A percentile compares a stretch with the other conserved stretches of the same genome.
Evolutionary conservation across 768 basidiomycete genomes (phyloP).

Genomic region (Collybiopsis confluens): DNA sequence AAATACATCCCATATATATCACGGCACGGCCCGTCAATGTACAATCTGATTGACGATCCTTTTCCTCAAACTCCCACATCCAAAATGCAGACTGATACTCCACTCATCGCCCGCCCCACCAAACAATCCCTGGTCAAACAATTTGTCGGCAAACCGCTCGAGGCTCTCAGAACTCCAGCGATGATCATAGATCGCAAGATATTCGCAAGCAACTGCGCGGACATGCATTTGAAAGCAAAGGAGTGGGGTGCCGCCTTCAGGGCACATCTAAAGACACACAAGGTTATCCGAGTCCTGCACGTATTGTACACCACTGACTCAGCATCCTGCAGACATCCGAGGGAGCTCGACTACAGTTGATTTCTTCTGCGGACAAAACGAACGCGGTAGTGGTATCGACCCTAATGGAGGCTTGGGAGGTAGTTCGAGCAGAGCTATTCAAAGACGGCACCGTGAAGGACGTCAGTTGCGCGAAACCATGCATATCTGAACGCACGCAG

Average conservation of each 20-base stretch:
- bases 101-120: conserved; percentile 35
- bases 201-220: conserved; percentile 70
- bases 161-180: conserved; percentile 68
- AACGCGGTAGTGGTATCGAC: conserved; percentile 77
- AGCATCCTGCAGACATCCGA: conserved; percentile 54
- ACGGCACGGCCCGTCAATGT: background rate
- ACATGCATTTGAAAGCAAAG: conserved; percentile 64
- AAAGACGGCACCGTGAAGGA: conserved; percentile 73
- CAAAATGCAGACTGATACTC: no score
- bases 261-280: conserved; percentile 84
- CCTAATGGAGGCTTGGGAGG: conserved; percentile 75
- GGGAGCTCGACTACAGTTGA: conserved; percentile 67
- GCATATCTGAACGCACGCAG: background rate
- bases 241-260: conserved; percentile 70
- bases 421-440: conserved; percentile 63
- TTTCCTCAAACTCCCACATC: no score
- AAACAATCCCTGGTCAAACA: conserved; percentile 47
- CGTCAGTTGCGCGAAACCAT: conserved; percentile 38
- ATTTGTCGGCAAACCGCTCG: conserved; percentile 55
- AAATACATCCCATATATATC: no score
- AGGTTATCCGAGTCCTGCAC: conserved; percentile 37
- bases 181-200: conserved; percentile 69
- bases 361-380: conserved; percentile 47
- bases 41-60: no score
- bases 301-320: conserved; percentile 6